Percentiles rank a stretch among this genome's conserved stretches.
Conservation (phyloP, 1,284 basidiomycete genomes). For the Cutaneotrichosporon sp. region DNA sequence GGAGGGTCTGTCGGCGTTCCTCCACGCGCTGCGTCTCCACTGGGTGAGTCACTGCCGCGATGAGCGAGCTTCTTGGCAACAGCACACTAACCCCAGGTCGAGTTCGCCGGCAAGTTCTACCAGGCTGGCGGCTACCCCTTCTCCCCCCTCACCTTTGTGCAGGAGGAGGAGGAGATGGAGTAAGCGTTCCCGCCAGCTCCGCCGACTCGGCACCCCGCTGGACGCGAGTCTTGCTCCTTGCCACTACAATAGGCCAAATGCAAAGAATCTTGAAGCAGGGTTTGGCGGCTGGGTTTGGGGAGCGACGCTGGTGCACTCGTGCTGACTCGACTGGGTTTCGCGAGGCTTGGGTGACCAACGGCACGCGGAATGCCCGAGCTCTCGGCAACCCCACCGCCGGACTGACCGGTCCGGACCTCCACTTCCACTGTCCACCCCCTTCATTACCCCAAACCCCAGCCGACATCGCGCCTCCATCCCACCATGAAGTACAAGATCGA, state of each 20-base stretch:
- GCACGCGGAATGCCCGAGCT: too few species aligned
- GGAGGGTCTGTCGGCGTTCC: constrained; percentile 92
- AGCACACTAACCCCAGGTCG: constrained; percentile 64
- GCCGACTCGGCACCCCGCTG: neutral
- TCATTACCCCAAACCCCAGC: too few species aligned
- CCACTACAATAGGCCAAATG: neutral
- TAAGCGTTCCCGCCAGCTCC: neutral
- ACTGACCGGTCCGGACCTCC: too few species aligned
- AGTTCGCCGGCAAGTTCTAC: constrained; percentile 96
- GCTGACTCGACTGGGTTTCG: too few species aligned
- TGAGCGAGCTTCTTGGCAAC: too few species aligned
- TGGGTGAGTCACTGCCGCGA: constrained; percentile 66
- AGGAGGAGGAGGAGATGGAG: constrained; percentile 11
- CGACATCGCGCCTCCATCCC: too few species aligned
- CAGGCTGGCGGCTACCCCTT: constrained; percentile 75
- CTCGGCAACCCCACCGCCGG: too few species aligned
- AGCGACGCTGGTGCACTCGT: too few species aligned
- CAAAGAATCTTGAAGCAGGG: neutral
- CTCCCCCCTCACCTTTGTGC: constrained; percentile 50
- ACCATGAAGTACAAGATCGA: too few species aligned
- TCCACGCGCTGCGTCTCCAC: constrained; percentile 94
- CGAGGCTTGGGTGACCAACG: too few species aligned
- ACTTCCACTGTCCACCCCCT: too few species aligned
- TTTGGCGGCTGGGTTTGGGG: too few species aligned
- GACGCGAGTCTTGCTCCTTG: neutral